Base-by-base conservation (phyloP, 129 eudicot species). In the Centrapalus pauciflorus region DNA sequence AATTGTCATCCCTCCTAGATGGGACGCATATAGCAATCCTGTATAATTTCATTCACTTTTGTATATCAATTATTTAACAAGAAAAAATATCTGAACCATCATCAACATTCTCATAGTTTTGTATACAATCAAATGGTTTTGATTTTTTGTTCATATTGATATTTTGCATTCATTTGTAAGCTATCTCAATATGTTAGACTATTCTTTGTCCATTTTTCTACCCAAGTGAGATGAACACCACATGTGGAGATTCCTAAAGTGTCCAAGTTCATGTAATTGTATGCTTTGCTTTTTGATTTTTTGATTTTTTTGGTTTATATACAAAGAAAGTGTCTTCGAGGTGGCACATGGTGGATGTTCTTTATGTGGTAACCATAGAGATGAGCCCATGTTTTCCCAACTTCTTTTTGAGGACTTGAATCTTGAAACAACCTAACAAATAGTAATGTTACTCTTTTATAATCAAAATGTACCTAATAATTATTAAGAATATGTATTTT, bases 161-260 rank as follows among this genome's bases (percentile, higher is more conserved):
- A n/a, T 10, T 51, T 28, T 6, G 17, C 28, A 25, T 55, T 55
- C 9, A 25, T 67, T 68, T 52, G 10, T 54, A 68, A 35, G 17
- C 24, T 35, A 7, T 67, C 27, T 34, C 50, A 38, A n/a, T 34
- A 23, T 54, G 38, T 72, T 49, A n/a, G 45, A 73, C 32, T 64
- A 40, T 41, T 73, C 41, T 64, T 54, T 30, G 72, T 55, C 58
- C 59, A 64, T 23, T 26, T 55, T 24, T 32, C 12, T 41, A 37
- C 12, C 23, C 13, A 20, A 35, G 19, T 41, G 21, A 56, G 66
- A 65, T 65, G 67, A 55, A 66, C 66, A 66, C 61, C 78, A 74
- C 79, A 74, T 74, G 79, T 74, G 67, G 52, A 66, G 79, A 66
- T 74, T 74, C 79, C 55, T 25, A 57, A 66, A 66, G 50, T 66